These are phyloP conservation scores for Penicillium thymicola DNA, from an alignment of 2,329 filamentous ascomycete genomes.

Conservation along the genomic window DNA sequence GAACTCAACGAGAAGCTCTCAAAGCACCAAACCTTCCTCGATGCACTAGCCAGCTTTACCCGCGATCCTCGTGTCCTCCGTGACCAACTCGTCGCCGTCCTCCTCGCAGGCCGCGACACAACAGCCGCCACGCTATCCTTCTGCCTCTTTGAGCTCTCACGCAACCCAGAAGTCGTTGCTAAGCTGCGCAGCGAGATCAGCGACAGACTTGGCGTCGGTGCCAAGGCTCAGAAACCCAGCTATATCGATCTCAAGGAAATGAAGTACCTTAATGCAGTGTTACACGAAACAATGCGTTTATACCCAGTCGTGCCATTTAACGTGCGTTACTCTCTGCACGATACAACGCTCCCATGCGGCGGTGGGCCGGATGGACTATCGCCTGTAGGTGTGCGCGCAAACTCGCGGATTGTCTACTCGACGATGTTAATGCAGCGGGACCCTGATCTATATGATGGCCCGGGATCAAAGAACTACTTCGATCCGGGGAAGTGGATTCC, in stretches of 20 bases:
- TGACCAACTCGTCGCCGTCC: constrained; percentile 77
- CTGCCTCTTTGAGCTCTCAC: constrained; percentile 76
- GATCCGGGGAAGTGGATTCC: constrained; percentile 47
- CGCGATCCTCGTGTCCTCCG: constrained; percentile 63
- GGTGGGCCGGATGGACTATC: constrained; percentile 48
- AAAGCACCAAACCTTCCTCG: constrained; percentile 79
- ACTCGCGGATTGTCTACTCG: constrained; percentile 51
- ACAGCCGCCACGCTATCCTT: constrained; percentile 79
- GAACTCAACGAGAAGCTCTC: constrained; percentile 69
- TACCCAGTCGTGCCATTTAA: constrained; percentile 80
- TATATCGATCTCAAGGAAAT: constrained; percentile 83
- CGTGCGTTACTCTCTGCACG: constrained; percentile 65
- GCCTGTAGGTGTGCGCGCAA: constrained; percentile 47
- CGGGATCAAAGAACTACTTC: constrained; percentile 36
- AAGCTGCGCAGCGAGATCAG: constrained; percentile 73
- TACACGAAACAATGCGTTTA: constrained; percentile 74
- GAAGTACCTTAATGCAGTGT: constrained; percentile 69
- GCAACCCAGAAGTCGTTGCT: constrained; percentile 62
- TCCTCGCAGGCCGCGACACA: constrained; percentile 80
- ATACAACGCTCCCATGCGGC: constrained; percentile 72
- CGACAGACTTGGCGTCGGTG: constrained; percentile 59
- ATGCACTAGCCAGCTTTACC: constrained; percentile 78
- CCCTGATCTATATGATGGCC: constrained; percentile 48
- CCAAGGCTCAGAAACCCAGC: constrained; percentile 51
- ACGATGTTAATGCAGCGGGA: constrained; percentile 53